Conservation (phyloP, 441 rosid genomes). For the Francoa sonchifolia region DNA sequence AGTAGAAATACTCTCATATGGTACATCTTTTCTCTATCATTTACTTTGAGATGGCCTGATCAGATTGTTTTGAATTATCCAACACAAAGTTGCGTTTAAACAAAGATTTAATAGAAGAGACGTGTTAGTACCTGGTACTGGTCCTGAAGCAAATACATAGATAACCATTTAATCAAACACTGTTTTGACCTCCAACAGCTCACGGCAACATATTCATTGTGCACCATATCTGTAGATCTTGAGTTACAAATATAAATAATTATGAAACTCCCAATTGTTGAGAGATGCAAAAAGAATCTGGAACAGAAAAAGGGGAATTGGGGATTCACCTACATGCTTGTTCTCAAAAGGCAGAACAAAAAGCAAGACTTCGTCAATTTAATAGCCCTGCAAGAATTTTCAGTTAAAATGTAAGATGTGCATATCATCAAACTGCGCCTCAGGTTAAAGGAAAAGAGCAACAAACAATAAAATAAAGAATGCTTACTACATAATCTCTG, state of each 20-base stretch:
- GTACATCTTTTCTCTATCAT: slow-evolving; percentile 10
- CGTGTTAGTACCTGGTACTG: too few relatives aligned
- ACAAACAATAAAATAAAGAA: slow-evolving; percentile 1
- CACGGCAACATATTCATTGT: too few relatives aligned
- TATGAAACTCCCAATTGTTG: too few relatives aligned
- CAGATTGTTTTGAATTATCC: slow-evolving; percentile 3
- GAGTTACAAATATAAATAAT: neutral
- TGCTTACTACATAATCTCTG: slow-evolving; percentile 57
- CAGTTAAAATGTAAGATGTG: neutral
- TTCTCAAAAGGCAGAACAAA: slow-evolving; percentile 2
- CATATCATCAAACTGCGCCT: slow-evolving; percentile 1
- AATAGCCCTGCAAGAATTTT: neutral
- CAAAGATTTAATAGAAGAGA: too few relatives aligned
- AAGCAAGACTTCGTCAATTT: neutral
- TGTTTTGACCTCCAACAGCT: too few relatives aligned
- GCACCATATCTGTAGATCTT: too few relatives aligned
- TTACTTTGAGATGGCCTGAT: slow-evolving; percentile 5
- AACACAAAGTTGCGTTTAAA: slow-evolving; percentile 8
- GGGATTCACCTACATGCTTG: slow-evolving; percentile 2
- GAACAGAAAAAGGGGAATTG: too few relatives aligned
- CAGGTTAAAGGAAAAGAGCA: slow-evolving; percentile 6
- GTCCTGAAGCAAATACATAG: too few relatives aligned
- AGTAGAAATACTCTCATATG: neutral
- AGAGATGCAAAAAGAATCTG: neutral
- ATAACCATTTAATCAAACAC: too few relatives aligned